These are phyloP conservation scores for Ustilago esculenta DNA, from an alignment of 1,284 basidiomycete genomes.

Conservation along the genomic window DNA sequence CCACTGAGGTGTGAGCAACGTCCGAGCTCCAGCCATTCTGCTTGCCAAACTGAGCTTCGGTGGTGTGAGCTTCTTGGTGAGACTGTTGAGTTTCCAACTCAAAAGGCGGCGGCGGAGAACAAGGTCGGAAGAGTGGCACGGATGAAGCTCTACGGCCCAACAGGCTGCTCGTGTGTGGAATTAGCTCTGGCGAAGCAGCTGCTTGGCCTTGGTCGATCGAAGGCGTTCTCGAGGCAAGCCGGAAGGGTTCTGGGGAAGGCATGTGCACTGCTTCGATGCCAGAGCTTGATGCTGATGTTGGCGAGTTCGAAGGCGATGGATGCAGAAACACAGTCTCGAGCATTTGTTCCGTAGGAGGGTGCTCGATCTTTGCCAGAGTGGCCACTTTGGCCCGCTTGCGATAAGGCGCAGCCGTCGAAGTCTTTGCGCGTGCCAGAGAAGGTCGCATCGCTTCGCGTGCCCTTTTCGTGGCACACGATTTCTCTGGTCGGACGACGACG, in stretches of 20 bases:
- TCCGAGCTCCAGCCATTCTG: neutral
- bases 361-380: neutral
- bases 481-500: conserved; percentile 21
- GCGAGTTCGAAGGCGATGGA: conserved; percentile 22
- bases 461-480: conserved; percentile 16
- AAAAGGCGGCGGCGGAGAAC: conserved; percentile 20
- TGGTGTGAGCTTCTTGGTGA: neutral
- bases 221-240: conserved; percentile 8
- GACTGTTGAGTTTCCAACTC: neutral
- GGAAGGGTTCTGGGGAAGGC: conserved; percentile 18
- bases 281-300: neutral
- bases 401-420: neutral
- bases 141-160: conserved; percentile 30
- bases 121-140: conserved; percentile 7
- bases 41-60: too few relatives aligned
- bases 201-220: conserved; percentile 1
- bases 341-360: neutral
- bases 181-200: neutral
- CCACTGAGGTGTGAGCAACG: neutral
- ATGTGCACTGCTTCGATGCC: neutral
- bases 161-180: neutral
- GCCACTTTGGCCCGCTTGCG: conserved; percentile 10
- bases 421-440: neutral
- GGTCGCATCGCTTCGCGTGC: conserved; percentile 24
- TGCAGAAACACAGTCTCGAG: conserved; percentile 36